Conservation (phyloP, 1,284 basidiomycete species). For the Stereum hirsutum region DNA sequence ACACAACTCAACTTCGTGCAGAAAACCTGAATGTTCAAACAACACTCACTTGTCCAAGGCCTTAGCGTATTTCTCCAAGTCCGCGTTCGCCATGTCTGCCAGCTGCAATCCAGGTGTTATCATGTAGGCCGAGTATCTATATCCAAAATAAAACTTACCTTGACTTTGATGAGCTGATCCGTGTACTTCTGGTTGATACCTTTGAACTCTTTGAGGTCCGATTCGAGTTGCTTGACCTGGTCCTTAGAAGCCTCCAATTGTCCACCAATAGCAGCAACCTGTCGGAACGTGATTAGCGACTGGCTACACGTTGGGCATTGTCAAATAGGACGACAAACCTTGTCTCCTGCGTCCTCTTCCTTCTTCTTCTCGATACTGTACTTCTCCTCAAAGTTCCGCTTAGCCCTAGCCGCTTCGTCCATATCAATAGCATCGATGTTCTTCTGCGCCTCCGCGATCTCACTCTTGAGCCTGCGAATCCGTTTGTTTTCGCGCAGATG, state of each 20-base stretch:
- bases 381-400: constrained; percentile 76
- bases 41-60: constrained; percentile 80
- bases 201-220: constrained; percentile 82
- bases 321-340: constrained; percentile 36
- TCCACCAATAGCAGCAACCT: constrained; percentile 80
- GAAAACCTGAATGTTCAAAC: background rate
- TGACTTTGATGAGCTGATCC: constrained; percentile 90
- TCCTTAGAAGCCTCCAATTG: constrained; percentile 72
- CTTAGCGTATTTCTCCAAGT: constrained; percentile 95
- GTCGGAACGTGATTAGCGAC: constrained; percentile 20
- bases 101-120: constrained; percentile 41
- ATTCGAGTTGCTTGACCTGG: constrained; percentile 60
- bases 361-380: constrained; percentile 67
- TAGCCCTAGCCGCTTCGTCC: constrained; percentile 73
- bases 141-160: constrained; percentile 39
- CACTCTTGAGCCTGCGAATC: constrained; percentile 59
- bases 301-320: constrained; percentile 5
- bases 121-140: background rate
- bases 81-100: constrained; percentile 90
- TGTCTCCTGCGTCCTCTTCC: constrained; percentile 63
- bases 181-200: constrained; percentile 82
- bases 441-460: constrained; percentile 60
- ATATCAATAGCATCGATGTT: constrained; percentile 75
- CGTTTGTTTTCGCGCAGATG: constrained; percentile 86
- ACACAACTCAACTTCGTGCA: background rate